Evolutionary conservation across 129 eudicot species (phyloP), one percentile per base, ranked within the genome.

Genomic region (Escallonia rubra): DNA sequence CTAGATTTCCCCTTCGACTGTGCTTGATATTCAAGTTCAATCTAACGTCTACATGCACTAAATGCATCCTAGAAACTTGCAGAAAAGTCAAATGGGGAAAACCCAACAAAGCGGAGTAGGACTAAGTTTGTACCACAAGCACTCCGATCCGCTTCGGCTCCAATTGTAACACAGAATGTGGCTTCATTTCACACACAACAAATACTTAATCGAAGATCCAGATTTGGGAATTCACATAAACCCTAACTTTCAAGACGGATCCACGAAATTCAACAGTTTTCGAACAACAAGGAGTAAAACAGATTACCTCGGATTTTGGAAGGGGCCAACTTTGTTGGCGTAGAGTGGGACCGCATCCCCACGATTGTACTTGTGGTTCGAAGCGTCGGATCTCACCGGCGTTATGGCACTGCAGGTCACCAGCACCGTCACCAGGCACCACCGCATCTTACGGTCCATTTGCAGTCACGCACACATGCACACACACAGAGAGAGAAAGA

Each of bases 321-420:
- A 85, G 39, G 90, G 90, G 53, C 86, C 90, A 63, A 81, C 90
- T 65, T 85, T 85, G 62, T 80, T 81, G 41, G 82, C 90, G 59
- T 85, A 81, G 4, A 85, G 81, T 41, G 90, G 90, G 23, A 85
- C 90, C 39, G 67, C 52, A 64, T 81, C 90, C 2, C 86, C 84
- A 4, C 67, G 13, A 45, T 85, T 81, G 82, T 77, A 85, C 41
- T 76, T 79, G 72, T 85, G 90, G 74, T 85, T 78, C 1, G 90
- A 81, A 0, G 71, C 80, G 45, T 78, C 83, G 3, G 90, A 85
- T 72, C 75, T 59, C 23, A 75, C 86, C 43, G 15, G 57, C 0
- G 34, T n/a, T 5, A 23, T 23, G 34, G 56, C 51, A 51, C 40
- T 3, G 65, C 52, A 70, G 0, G 67, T 8, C 12, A 63, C 10